Evolutionary conservation across 495 filamentous ascomycete species (phyloP), one percentile per base, ranked within the genome.

Genomic region (Penicillium goetzii): DNA sequence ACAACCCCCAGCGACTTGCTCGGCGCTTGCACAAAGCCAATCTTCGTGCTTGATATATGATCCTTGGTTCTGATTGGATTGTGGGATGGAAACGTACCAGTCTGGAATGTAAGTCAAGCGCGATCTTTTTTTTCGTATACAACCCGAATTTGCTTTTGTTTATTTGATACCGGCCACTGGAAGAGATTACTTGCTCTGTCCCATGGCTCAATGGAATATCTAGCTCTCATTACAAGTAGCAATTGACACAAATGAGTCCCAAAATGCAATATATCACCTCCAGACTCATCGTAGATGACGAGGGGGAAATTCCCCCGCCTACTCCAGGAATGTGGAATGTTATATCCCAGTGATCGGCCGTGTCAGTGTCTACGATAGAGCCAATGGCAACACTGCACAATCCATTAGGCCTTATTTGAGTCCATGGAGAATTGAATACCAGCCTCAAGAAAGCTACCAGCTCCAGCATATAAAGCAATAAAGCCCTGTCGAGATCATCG

Each of bases 301-400:
- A 11, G 45, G 32, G 19, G 36, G 33, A 34, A 56, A n/a, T 38
- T n/a, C 43, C 25, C 58, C 23, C 58, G 65, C 64, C 60, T 25
- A 25, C 7, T 43, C 23, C 25, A 56, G 62, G 66, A 68, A 68
- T 68, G 65, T 64, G 66, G 66, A 68, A 68, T 68, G 66, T 28
- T 14, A 57, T 60, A 63, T 25, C 51, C 60, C 15, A 38, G 60
- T 15, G 56, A 62, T 62, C 34, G 34, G 34, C 59, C 51, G 59
- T 26, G 61, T 33, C 45, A 43, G 10, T 60, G 19, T 40, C 36
- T 25, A 56, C 26, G 54, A 30, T 34, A 41, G 15, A 2, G 23
- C 47, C 28, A 34, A 56, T 57, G 45, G 61, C 36, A 63, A 51
- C 34, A 38, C 45, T 40, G 41, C 33, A 59, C 56, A 64, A 64